Percentiles rank a stretch among this genome's conserved stretches.
phyloP scores from a whole-genome alignment of 352 stramenopile species.

The Phytophthora capsici region DNA sequence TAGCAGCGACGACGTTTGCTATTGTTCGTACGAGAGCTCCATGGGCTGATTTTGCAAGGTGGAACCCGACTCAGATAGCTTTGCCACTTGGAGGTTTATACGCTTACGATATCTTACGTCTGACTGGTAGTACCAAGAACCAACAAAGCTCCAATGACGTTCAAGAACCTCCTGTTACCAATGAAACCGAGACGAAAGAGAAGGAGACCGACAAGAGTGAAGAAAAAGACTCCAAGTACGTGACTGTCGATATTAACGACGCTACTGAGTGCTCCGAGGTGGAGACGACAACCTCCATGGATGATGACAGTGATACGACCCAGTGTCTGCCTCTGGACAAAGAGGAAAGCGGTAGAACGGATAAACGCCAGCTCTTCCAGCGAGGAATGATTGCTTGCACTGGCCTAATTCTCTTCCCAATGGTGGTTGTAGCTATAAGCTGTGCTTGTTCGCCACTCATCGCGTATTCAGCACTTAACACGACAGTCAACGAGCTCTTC shows the following conservation, averaged over 20 bases:
- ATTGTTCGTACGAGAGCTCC: slow-evolving; percentile 5
- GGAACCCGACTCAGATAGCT: slow-evolving; percentile 14
- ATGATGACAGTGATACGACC: not conserved
- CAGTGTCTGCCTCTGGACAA: slow-evolving; percentile 2
- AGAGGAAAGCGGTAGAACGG: not conserved
- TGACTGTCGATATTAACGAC: slow-evolving; percentile 11
- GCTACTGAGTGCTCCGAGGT: not conserved
- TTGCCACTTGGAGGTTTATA: not conserved
- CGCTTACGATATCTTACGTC: slow-evolving; percentile 1
- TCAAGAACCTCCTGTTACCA: not conserved
- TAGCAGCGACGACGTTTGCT: slow-evolving; percentile 11
- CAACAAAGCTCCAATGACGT: not conserved
- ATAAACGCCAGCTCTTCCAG: not conserved
- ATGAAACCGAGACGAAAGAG: not conserved
- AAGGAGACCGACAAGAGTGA: not conserved
- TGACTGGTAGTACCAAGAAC: slow-evolving; percentile 1
- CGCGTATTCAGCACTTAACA: slow-evolving; percentile 34
- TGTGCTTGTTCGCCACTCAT: slow-evolving; percentile 22
- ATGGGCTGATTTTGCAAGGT: slow-evolving; percentile 20
- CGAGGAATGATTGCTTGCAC: slow-evolving; percentile 2
- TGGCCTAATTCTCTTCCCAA: slow-evolving; percentile 6
- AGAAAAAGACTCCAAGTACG: slow-evolving; percentile 2
- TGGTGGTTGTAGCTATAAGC: slow-evolving; percentile 17
- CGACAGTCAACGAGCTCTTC: slow-evolving; percentile 38
- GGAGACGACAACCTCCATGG: not conserved